Base-by-base conservation (phyloP, 345 rosid species). In the Melaleuca alternifolia region DNA sequence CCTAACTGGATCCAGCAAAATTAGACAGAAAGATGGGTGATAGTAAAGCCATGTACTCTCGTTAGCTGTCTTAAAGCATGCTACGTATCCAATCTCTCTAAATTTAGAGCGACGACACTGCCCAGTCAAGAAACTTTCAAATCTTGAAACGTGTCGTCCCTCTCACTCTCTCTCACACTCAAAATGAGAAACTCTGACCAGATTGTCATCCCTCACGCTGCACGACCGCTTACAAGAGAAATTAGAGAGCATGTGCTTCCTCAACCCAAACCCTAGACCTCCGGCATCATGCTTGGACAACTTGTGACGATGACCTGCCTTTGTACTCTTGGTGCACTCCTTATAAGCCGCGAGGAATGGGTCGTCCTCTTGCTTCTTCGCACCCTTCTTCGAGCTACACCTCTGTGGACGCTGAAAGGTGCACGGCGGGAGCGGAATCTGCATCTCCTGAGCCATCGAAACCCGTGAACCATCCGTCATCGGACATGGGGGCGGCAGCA, bases 281-380 rank as follows among this genome's bases (percentile, higher is more conserved):
- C 46, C 53, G 10, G 5, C 48, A 41, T 3, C 48, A 1, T 52
- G 84, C 52, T 77, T 86, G 6, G 84, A 82, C 86, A 28, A 6
- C 89, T 84, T 89, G 23, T 30, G 52, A 44, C 83, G 81, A 71
- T 71, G 48, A 20, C 26, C 83, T 83, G 54, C 84, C 44, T 13
- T 84, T 16, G 84, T 71, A 71, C 85, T 79, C 85, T 88, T 21
- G 21, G 92, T 92, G 87, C 93, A 92, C 91, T 91, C 91, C 84
- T 86, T 89, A 44, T 87, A 93, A 56, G 95, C 95, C 9, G 91
- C 92, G 24, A 90, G 83, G 83, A 93, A 93, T 2, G 95, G 95
- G 82, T 93, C 95, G 28, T 89, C 93, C 15, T 88, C 91, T 12
- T 28, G 56, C 84, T 86, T 87, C 85, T n/a, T 76, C 10, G 37